These are phyloP conservation scores for Globisporangium irregulare DNA, from an alignment of 352 stramenopile genomes.

Conservation along the genomic window DNA sequence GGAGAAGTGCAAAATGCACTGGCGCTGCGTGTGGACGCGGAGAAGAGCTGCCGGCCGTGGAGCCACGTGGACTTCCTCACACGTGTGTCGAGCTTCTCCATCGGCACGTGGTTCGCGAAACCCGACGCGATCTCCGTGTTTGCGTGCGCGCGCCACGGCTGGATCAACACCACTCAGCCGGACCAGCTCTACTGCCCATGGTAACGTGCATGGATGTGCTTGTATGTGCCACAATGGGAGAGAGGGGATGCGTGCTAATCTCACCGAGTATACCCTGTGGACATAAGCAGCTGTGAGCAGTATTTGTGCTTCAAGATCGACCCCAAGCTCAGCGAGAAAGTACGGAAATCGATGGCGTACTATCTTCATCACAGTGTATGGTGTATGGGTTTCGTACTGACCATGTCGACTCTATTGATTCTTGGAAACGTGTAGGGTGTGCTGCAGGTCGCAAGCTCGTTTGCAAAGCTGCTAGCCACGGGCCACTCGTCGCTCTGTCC, in stretches of 20 bases:
- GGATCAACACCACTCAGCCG: conserved; percentile 32
- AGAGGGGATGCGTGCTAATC: not conserved
- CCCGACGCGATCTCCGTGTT: conserved; percentile 41
- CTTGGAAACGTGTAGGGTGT: conserved; percentile 19
- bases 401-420: not conserved
- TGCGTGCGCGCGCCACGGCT: conserved; percentile 50
- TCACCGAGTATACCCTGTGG: not conserved
- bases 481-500: conserved; percentile 49
- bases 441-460: conserved; percentile 33
- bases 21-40: not conserved
- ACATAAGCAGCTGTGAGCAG: conserved; percentile 32
- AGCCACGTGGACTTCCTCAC: conserved; percentile 43
- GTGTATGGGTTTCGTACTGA: not conserved
- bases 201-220: conserved; percentile 12
- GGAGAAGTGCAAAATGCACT: not conserved
- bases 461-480: conserved; percentile 37
- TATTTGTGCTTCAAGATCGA: conserved; percentile 58
- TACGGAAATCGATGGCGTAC: not conserved
- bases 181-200: conserved; percentile 48
- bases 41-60: conserved; percentile 39
- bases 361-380: not conserved
- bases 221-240: too few species aligned
- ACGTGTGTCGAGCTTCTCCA: conserved; percentile 51
- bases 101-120: conserved; percentile 66
- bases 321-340: conserved; percentile 35